Evolutionary conservation across 495 filamentous ascomycete species (phyloP), one percentile per base, ranked within the genome.

Genomic region (Daldinia childiae): DNA sequence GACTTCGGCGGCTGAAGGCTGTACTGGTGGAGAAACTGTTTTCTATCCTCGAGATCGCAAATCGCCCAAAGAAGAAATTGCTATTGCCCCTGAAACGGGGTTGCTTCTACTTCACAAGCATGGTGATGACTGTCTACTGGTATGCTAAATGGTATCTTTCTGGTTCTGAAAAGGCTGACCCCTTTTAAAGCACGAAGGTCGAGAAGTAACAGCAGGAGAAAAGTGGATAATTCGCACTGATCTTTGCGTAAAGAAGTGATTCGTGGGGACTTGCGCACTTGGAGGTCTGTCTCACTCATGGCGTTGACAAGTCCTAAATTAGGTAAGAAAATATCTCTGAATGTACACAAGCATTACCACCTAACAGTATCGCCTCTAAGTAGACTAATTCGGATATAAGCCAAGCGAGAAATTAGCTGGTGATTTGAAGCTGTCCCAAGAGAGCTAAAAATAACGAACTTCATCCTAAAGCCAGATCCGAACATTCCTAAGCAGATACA

Each of bases 151-250:
- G 30, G 41, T 24, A 27, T 5, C 32, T 61, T 24, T 27, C 17
- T 12, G 24, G 14, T 34, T 24, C n/a, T 41, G 27, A 1, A 14
- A 26, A 36, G 14, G 36, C 60, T 72, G 36, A 68, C 39, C 38
- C 0, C 11, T 1, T 58, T 56, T 8, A 51, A 38, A 82, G 80
- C 95, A 97, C 80, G 94, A 98, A 78, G 93, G 93, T 7, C 85
- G 83, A 66, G 87, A 95, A 72, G 94, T 97, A 0, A 86, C 77
- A 0, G 83, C 85, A 45, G 95, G 94, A 14, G 93, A 97, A 78
- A 98, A 97, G 77, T 98, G 94, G 94, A 90, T 98, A 58, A 85
- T 98, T 58, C 83, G 95, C 61, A 97, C 90, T 58, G 95, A 97
- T 83, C 79, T 97, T 61, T 93, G 93, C 72, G 89, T 97, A 19